Evolutionary conservation across 176 grass and related monocot species (phyloP), one percentile per base, ranked within the genome.

Genomic region (Eleusine coracana): DNA sequence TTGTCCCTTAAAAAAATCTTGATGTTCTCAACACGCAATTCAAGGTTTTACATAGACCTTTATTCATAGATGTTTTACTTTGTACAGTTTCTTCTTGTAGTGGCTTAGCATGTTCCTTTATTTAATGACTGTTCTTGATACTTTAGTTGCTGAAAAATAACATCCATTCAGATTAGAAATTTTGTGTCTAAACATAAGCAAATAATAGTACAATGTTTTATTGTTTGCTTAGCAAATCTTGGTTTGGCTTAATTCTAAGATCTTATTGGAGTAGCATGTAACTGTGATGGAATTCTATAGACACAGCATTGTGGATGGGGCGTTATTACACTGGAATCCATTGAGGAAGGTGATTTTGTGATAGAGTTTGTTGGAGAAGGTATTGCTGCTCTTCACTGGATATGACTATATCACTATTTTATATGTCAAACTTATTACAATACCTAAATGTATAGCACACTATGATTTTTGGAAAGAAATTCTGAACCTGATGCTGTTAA

Each of bases 341-440:
- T 98, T 79, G 86, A 88, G 58, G 87, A 93, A 86, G 93, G 73
- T 77, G 92, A 98, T 79, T 98, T 98, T 92, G 82, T 98, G 71
- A 93, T 95, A 51, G 96, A 98, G 49, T 98, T 95, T 84, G 87
- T 98, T 95, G 96, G 96, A 66, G 96, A 98, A 98, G 96, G 96
- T 98, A 87, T 74, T 50, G 58, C n/a, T 2, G 8, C 60, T 74
- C 34, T 75, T 77, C 46, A 67, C 69, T 70, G 56, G n/a, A n/a
- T n/a, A n/a, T n/a, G n/a, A n/a, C n/a, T n/a, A n/a, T n/a, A n/a
- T n/a, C n/a, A n/a, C n/a, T n/a, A n/a, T n/a, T 76, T 25, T 60
- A 27, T 3, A 5, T 62, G n/a, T 63, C 56, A 45, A 45, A 11
- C 46, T 62, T 49, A 3, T 66, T 61, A n/a, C n/a, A n/a, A n/a